These are phyloP conservation scores for Tarenaya hassleriana DNA, from an alignment of 345 rosid species.

Conservation along the genomic window DNA sequence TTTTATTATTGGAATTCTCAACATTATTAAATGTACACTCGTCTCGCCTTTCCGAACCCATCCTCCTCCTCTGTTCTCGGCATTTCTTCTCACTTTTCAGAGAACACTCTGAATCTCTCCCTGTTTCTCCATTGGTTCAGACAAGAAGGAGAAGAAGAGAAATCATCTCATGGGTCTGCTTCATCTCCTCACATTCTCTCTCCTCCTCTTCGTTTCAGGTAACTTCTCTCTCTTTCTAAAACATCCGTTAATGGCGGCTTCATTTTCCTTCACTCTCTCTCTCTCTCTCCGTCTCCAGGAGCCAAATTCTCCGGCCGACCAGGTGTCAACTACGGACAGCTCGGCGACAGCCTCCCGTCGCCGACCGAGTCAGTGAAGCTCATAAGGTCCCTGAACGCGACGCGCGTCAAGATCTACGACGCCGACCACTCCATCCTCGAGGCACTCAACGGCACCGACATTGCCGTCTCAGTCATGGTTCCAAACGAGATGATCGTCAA, in stretches of 20 bases:
- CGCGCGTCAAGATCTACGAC: conserved; percentile 65
- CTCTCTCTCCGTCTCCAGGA: conserved; percentile 25
- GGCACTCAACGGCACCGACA: conserved; percentile 44
- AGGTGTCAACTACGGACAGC: conserved; percentile 76
- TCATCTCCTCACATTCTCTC: conserved; percentile 25
- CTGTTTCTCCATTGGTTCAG: conserved; percentile 2
- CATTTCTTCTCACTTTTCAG: not conserved
- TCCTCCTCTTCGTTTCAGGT: conserved; percentile 35
- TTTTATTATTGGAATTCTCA: no score
- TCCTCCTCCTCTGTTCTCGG: not conserved
- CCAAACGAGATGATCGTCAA: conserved; percentile 54
- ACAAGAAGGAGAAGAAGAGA: conserved; percentile 5
- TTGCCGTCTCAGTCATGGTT: conserved; percentile 60
- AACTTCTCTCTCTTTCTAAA: conserved; percentile 1
- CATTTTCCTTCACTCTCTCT: not conserved
- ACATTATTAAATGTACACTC: no score
- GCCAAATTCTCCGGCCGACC: conserved; percentile 45
- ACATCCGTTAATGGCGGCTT: conserved; percentile 3
- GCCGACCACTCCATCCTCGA: conserved; percentile 59
- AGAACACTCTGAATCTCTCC: not conserved
- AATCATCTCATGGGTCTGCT: conserved; percentile 27
- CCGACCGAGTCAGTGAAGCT: conserved; percentile 42
- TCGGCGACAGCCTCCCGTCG: conserved; percentile 67
- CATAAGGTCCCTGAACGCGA: conserved; percentile 44
- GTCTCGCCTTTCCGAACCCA: no score